phyloP scores from a whole-genome alignment of 805 yeast genomes.

The Lachancea thermotolerans region DNA sequence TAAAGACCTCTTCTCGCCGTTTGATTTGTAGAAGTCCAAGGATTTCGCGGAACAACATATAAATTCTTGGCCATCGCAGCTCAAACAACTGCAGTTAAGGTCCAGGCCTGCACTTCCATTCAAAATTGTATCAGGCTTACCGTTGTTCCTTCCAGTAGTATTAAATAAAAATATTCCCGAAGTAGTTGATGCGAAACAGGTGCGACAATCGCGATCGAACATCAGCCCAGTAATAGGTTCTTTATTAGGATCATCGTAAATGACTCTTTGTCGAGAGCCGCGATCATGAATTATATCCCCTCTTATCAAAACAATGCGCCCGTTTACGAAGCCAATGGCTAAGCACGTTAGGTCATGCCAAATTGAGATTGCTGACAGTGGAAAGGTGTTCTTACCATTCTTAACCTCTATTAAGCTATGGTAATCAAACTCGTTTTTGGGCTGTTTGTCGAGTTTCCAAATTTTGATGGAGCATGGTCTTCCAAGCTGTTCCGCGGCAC shows the following conservation, averaged over 20 bases:
- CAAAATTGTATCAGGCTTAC: conserved; percentile 47
- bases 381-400: conserved; percentile 72
- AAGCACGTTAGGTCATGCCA: conserved; percentile 24
- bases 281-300: conserved; percentile 87
- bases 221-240: conserved; percentile 80
- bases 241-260: conserved; percentile 50
- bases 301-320: conserved; percentile 69
- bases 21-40: conserved; percentile 53
- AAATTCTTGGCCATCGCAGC: conserved; percentile 40
- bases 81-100: conserved; percentile 36
- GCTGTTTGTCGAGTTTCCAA: conserved; percentile 60
- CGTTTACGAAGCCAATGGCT: conserved; percentile 39
- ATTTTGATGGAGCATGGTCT: conserved; percentile 59
- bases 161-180: conserved; percentile 62
- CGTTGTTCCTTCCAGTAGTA: conserved; percentile 73
- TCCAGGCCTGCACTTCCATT: conserved; percentile 43
- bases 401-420: conserved; percentile 56
- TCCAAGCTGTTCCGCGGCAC: conserved; percentile 72
- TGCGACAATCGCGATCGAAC: conserved; percentile 43
- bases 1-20: conserved; percentile 48
- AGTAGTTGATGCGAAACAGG: conserved; percentile 69
- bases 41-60: conserved; percentile 62
- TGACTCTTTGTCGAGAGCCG: conserved; percentile 79
- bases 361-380: conserved; percentile 38
- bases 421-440: conserved; percentile 35